A percentile compares a stretch with the other conserved stretches of the same genome.
These are phyloP conservation scores for Cyanidioschyzon merolae DNA, from an alignment of 23 red algal genomes.

Conservation along the genomic window DNA sequence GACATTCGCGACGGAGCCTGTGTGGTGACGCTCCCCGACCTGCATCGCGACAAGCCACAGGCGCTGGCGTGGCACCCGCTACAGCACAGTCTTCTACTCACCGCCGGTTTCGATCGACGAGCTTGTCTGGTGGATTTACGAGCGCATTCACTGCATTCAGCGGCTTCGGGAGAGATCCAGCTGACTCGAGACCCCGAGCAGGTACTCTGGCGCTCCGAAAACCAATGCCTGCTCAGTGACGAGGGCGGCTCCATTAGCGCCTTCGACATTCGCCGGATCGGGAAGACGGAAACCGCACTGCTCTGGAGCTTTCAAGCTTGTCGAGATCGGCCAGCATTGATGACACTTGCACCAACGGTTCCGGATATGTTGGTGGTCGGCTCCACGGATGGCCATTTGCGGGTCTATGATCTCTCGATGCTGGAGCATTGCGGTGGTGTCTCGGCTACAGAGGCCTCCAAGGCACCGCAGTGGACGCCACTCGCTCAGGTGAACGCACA, in stretches of 20 bases:
- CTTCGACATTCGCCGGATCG: constrained; percentile 43
- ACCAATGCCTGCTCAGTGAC: constrained; percentile 31
- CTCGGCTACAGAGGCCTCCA: not conserved
- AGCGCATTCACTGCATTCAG: constrained; percentile 3
- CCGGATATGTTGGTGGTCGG: constrained; percentile 67
- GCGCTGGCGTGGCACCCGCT: constrained; percentile 59
- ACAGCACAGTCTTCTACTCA: constrained; percentile 31
- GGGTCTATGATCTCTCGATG: constrained; percentile 40
- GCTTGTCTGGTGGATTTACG: constrained; percentile 59
- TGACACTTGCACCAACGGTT: constrained; percentile 29
- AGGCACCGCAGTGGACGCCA: not conserved
- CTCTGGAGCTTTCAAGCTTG: constrained; percentile 36
- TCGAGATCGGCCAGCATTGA: constrained; percentile 34
- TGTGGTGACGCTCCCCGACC: constrained; percentile 17
- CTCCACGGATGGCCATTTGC: constrained; percentile 62
- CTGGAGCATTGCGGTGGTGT: constrained; percentile 11
- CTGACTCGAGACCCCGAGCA: constrained; percentile 40
- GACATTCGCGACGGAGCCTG: constrained; percentile 61
- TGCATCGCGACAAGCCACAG: constrained; percentile 79
- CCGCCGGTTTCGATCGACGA: constrained; percentile 70
- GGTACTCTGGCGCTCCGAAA: not conserved
- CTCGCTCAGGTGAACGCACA: not conserved
- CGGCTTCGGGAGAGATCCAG: constrained; percentile 25
- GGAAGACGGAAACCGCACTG: not conserved
- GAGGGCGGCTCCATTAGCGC: constrained; percentile 57